A percentile compares a stretch with the other conserved stretches of the same genome.
Conservation (phyloP, 306 rosid species). For the Fragaria nilgerrensis region DNA sequence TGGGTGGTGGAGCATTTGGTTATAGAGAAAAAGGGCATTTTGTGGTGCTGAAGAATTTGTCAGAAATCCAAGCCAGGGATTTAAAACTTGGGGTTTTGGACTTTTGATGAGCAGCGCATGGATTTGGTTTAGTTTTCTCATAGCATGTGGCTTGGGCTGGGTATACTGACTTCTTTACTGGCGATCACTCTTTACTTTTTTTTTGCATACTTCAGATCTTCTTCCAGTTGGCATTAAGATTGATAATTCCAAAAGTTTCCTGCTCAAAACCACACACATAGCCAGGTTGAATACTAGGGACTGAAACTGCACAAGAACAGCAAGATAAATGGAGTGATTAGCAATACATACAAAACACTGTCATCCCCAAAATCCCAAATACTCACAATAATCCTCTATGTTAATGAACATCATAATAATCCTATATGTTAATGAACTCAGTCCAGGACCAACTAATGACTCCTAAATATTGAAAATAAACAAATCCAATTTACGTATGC, state of each 20-base stretch:
- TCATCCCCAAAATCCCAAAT: not conserved
- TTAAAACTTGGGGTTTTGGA: constrained; percentile 48
- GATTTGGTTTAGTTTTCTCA: constrained; percentile 39
- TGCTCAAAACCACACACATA: constrained; percentile 40
- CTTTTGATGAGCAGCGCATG: constrained; percentile 46
- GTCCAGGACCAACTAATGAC: not conserved
- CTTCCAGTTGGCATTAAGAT: constrained; percentile 94
- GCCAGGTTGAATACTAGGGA: not conserved
- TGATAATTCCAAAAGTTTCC: constrained; percentile 86
- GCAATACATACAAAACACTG: not conserved
- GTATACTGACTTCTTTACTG: not conserved
- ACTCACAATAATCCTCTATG: not conserved
- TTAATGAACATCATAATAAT: not conserved
- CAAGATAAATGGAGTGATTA: not conserved
- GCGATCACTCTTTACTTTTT: constrained; percentile 3
- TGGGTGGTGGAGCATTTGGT: constrained; percentile 60
- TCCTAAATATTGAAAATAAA: not conserved
- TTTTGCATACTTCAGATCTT: constrained; percentile 76
- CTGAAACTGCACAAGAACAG: not conserved
- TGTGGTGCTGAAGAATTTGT: constrained; percentile 38
- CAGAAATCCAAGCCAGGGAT: constrained; percentile 43
- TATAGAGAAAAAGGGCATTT: constrained; percentile 59
- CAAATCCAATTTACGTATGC: not conserved
- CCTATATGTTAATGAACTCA: no score
- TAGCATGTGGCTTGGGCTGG: not conserved